Base-by-base conservation (phyloP, 129 eudicot species). In the Artemisia annua region DNA sequence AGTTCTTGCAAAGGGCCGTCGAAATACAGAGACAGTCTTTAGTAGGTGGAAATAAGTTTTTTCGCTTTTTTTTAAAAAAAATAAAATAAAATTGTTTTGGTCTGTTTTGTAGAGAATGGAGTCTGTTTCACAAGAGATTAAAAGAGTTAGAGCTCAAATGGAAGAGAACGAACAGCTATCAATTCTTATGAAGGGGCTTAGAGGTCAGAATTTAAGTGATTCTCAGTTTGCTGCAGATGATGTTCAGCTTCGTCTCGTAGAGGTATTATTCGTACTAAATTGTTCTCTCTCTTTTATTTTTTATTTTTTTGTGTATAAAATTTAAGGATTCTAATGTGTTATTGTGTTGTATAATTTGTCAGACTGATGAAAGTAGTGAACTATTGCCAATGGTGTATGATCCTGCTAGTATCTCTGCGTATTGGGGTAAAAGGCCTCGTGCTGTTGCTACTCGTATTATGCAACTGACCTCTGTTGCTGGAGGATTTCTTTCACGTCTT, bases 101-200 rank as follows among this genome's bases (percentile, higher is more conserved):
- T 2, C 28, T 72, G 17, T 39, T 48, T 75, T 76, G 82, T 84
- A 93, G 99, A 88, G 97, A 80, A 84, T 90, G 83, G 96, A 83
- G 81, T 88, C 87, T 1, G 96, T 95, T 79, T 95, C 99, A 2
- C 85, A 85, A 43, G 99, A 95, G 86, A 95, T 95, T 17, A 90
- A 95, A 80, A 83, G 96, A 80, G 97, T 95, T 84, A 88, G 99
- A 79, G 97, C 97, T 30, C 99, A 95, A 72, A 95, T 95, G 99
- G 99, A 95, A 75, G 99, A 90, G 76, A 88, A 95, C 73, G 99
- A 95, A 73, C 82, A 95, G 73, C 63, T 95, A 83, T 85, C 99
- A 11, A 53, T 73, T 11, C 99, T 95, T 24, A 95, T 95, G 99
- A 90, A 79, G 83, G 99, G 99, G 69, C 96, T 95, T 65, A 79